phyloP scores from a whole-genome alignment of 495 filamentous ascomycete species.

The Aspergillus ellipticus region DNA sequence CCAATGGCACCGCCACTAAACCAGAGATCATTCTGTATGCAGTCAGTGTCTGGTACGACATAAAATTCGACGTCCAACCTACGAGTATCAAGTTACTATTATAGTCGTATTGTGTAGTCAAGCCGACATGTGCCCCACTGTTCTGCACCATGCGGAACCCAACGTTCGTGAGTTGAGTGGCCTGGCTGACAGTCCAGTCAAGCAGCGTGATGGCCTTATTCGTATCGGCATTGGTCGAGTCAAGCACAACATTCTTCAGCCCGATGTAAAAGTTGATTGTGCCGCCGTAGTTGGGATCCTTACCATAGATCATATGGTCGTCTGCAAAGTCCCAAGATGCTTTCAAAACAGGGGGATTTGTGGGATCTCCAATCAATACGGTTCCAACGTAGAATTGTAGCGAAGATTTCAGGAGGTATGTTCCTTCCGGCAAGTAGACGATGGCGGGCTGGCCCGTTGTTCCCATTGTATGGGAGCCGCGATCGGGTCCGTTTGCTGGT shows the following conservation, averaged over 20 bases:
- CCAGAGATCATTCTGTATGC: conserved; percentile 43
- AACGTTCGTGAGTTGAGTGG: conserved; percentile 69
- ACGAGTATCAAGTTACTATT: conserved; percentile 39
- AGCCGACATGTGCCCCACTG: conserved; percentile 54
- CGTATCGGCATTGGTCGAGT: conserved; percentile 28
- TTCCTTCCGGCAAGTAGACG: conserved; percentile 44
- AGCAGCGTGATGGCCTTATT: conserved; percentile 29
- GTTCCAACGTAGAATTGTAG: conserved; percentile 41
- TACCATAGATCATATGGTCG: conserved; percentile 30
- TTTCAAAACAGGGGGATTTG: conserved; percentile 31
- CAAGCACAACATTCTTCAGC: conserved; percentile 40
- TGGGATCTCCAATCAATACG: conserved; percentile 37
- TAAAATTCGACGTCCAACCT: neutral
- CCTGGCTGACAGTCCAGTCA: conserved; percentile 66
- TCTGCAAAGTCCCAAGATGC: conserved; percentile 22
- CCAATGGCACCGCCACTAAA: conserved; percentile 64
- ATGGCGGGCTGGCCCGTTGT: conserved; percentile 45
- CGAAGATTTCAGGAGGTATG: conserved; percentile 32
- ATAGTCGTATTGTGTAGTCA: conserved; percentile 64
- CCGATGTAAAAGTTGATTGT: conserved; percentile 42
- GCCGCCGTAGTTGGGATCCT: conserved; percentile 31
- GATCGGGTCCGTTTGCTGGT: conserved; percentile 21
- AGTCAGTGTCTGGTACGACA: neutral
- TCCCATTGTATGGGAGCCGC: conserved; percentile 31
- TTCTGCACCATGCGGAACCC: conserved; percentile 61